Conservation (phyloP, 257 asterid species). For the Forsythia suspensa region DNA sequence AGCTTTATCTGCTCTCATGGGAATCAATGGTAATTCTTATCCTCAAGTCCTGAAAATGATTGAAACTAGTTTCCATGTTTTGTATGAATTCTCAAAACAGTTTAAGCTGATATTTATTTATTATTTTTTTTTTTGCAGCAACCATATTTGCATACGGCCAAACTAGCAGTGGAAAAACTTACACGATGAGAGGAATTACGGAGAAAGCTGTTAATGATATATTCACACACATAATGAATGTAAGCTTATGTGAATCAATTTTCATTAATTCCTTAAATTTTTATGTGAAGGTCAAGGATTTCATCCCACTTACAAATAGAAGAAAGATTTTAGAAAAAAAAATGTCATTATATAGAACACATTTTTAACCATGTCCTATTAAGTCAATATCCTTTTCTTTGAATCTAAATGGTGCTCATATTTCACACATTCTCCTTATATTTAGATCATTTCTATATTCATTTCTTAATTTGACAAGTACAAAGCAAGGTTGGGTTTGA, state of each 20-base stretch:
- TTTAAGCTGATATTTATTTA: not conserved
- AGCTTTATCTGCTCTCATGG: constrained; percentile 94
- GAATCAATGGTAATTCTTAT: constrained; percentile 70
- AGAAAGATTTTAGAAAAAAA: not conserved
- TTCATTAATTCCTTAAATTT: too few relatives aligned
- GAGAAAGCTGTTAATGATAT: constrained; percentile 94
- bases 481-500: not conserved
- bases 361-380: not conserved
- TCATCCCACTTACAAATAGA: not conserved
- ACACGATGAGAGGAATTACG: constrained; percentile 88
- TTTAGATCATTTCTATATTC: not conserved
- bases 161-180: constrained; percentile 97
- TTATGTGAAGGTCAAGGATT: not conserved
- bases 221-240: constrained; percentile 79
- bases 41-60: not conserved
- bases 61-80: not conserved
- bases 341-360: not conserved
- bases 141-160: constrained; percentile 97
- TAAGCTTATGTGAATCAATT: too few relatives aligned
- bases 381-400: not conserved
- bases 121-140: constrained; percentile 45
- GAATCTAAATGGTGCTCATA: not conserved
- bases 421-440: not conserved
- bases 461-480: constrained; percentile 2
- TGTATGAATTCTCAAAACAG: constrained; percentile 1